Conservation (phyloP, 2,329 filamentous ascomycete genomes). For the Aspergillus tamarii region DNA sequence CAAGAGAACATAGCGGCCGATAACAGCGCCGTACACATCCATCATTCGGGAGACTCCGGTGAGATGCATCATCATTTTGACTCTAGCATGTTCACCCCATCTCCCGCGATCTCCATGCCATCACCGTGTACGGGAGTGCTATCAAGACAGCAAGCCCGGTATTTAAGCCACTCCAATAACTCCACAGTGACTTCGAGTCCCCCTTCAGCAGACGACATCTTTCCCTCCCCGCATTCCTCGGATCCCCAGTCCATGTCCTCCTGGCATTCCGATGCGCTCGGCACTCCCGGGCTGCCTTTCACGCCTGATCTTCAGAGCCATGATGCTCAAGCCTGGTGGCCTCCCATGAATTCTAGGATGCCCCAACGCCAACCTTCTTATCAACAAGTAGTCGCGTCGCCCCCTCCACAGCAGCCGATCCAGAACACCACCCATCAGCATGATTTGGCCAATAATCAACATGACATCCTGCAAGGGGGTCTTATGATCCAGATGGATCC, state of each 20-base stretch:
- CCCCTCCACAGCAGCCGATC: constrained; percentile 38
- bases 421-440: constrained; percentile 33
- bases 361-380: constrained; percentile 42
- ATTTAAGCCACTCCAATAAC: constrained; percentile 34
- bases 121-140: constrained; percentile 34
- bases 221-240: constrained; percentile 44
- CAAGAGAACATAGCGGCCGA: constrained; percentile 41
- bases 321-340: constrained; percentile 47
- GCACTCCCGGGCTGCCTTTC: constrained; percentile 40
- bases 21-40: constrained; percentile 32
- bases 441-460: constrained; percentile 29
- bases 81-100: constrained; percentile 36
- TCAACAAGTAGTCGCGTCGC: constrained; percentile 37
- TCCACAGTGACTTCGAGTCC: constrained; percentile 37
- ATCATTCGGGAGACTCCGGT: constrained; percentile 38
- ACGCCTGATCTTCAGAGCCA: constrained; percentile 43
- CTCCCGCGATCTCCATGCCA: constrained; percentile 38
- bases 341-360: constrained; percentile 38
- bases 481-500: constrained; percentile 46
- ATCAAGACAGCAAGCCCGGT: constrained; percentile 37
- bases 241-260: constrained; percentile 43
- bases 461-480: constrained; percentile 42
- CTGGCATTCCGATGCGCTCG: constrained; percentile 46
- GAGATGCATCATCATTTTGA: constrained; percentile 39
- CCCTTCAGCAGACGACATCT: constrained; percentile 42